Evolutionary conservation across 768 basidiomycete genomes (phyloP).

Genomic region (Cystoderma amianthinum): DNA sequence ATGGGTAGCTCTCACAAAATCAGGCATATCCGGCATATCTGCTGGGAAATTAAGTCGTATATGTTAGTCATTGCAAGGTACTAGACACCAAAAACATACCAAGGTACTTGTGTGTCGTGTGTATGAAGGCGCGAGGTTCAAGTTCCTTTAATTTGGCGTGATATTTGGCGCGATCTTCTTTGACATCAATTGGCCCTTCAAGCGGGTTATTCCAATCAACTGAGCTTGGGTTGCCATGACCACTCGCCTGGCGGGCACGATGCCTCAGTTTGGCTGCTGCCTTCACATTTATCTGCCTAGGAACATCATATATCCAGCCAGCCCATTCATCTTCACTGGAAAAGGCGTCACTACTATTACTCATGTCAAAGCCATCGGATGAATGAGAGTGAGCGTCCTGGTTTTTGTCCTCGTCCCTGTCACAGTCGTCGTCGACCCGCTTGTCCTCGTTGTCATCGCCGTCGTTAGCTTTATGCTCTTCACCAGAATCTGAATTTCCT

Average conservation of each 20-base stretch:
- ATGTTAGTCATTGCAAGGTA: no score
- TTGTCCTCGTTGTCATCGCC: neutral
- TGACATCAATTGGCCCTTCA: neutral
- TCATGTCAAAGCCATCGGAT: conserved; percentile 16
- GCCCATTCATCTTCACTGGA: conserved; percentile 61
- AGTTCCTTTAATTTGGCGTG: neutral
- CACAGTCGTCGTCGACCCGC: conserved; percentile 6
- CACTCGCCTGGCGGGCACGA: no score
- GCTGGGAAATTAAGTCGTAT: no score
- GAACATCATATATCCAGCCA: conserved; percentile 56
- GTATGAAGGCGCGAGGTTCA: neutral
- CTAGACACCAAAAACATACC: no score
- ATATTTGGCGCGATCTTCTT: neutral
- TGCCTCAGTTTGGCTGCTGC: neutral
- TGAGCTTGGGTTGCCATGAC: neutral
- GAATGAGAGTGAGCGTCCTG: conserved; percentile 8
- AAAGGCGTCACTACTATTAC: conserved; percentile 33
- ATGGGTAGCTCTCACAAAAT: no score
- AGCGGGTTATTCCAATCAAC: neutral
- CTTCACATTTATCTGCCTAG: conserved; percentile 10
- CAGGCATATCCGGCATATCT: no score
- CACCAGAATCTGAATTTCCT: neutral
- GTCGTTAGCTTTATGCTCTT: conserved; percentile 5
- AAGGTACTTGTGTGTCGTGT: no score
- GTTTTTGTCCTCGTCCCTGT: conserved; percentile 1